phyloP scores from a whole-genome alignment of 1,284 basidiomycete genomes.

The Moniliella sp. region DNA sequence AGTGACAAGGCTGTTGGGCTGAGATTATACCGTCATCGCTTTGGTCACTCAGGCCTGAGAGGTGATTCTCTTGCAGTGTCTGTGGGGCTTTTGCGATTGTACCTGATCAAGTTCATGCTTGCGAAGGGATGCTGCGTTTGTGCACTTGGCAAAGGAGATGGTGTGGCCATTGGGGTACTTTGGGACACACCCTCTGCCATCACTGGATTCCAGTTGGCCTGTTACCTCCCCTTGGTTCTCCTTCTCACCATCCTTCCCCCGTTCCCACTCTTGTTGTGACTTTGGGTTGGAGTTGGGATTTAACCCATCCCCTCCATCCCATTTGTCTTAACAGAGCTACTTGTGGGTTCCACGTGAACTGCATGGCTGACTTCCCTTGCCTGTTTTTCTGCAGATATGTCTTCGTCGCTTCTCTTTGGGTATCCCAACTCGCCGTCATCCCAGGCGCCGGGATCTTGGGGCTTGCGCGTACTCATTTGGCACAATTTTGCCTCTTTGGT shows the following conservation, averaged over 20 bases:
- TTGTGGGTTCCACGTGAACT: no score
- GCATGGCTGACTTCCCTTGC: no score
- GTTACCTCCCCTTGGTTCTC: background rate
- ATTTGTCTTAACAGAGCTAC: no score
- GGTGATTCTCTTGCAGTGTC: no score
- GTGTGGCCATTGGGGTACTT: background rate
- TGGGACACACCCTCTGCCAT: background rate
- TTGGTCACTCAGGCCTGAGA: no score
- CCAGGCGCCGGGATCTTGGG: constrained; percentile 27
- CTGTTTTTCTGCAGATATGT: constrained; percentile 19
- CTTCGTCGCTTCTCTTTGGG: constrained; percentile 26
- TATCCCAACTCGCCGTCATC: constrained; percentile 33
- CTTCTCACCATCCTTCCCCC: no score
- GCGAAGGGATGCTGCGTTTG: constrained; percentile 30
- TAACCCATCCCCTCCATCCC: no score
- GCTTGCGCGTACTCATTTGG: constrained; percentile 26
- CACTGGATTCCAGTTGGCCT: constrained; percentile 8
- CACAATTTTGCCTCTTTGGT: constrained; percentile 26
- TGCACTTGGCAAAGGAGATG: background rate
- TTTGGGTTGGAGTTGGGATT: no score
- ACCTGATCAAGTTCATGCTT: constrained; percentile 35
- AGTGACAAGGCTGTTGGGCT: no score
- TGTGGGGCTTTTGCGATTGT: no score
- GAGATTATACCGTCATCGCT: no score
- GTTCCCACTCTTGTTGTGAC: no score